Conservation (phyloP, 805 yeast genomes). For the Schizosaccharomyces lindneri region DNA sequence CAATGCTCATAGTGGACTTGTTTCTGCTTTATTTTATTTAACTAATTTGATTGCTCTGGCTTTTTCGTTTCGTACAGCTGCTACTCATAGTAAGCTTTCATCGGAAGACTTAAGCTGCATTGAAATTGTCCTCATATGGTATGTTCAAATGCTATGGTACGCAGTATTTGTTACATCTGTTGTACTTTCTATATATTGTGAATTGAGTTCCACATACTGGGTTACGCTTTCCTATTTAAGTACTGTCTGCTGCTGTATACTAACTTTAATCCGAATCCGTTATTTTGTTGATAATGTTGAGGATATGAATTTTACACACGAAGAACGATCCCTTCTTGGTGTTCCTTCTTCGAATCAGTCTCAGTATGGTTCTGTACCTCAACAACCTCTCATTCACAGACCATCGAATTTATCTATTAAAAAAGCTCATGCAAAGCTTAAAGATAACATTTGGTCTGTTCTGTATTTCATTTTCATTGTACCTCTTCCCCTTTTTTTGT, state of each 20-base stretch:
- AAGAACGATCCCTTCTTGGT: neutral
- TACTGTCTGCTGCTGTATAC: neutral
- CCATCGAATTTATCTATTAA: neutral
- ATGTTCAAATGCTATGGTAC: neutral
- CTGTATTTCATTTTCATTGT: neutral
- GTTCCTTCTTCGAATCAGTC: neutral
- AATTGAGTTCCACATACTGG: neutral
- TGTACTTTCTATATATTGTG: neutral
- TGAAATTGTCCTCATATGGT: neutral
- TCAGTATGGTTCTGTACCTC: neutral
- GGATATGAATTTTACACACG: neutral
- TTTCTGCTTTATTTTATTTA: neutral
- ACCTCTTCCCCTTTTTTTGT: neutral
- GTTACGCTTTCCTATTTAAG: neutral
- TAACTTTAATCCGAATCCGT: neutral
- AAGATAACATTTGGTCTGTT: neutral
- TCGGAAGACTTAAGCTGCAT: neutral
- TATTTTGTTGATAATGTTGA: neutral
- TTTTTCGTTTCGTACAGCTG: neutral
- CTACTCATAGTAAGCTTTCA: neutral
- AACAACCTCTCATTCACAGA: neutral
- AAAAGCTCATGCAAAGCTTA: neutral
- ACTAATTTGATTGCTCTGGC: neutral
- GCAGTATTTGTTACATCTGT: neutral
- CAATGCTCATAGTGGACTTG: neutral